These are phyloP conservation scores for Moesziomyces sp. DNA, from an alignment of 1,284 basidiomycete genomes.

Conservation along the genomic window DNA sequence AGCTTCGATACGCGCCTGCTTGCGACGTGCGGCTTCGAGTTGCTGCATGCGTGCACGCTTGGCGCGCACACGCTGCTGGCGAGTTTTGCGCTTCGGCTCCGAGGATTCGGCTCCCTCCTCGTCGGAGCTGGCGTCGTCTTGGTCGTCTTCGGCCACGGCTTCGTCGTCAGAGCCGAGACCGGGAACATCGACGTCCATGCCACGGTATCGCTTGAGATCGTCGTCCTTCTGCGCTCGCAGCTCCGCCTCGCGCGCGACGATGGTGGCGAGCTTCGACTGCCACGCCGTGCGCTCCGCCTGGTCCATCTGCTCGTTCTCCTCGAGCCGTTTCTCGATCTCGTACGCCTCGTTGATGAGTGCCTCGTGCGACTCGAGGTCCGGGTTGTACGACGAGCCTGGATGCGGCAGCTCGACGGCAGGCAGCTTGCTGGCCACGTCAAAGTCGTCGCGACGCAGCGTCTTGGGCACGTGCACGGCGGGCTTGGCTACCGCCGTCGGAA, in stretches of 20 bases:
- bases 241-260: conserved; percentile 38
- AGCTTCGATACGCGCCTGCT: conserved; percentile 41
- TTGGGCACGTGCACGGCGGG: conserved; percentile 25
- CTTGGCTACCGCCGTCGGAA: conserved; percentile 15
- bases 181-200: conserved; percentile 45
- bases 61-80: conserved; percentile 45
- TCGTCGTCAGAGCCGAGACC: conserved; percentile 13
- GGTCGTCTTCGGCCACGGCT: conserved; percentile 5
- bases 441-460: conserved; percentile 24
- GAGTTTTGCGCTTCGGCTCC: conserved; percentile 54
- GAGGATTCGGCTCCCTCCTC: conserved; percentile 1
- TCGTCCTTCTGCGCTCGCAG: conserved; percentile 22
- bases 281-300: conserved; percentile 18
- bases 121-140: neutral
- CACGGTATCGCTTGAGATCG: conserved; percentile 31
- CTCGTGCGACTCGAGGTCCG: conserved; percentile 79
- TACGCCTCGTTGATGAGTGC: conserved; percentile 79
- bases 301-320: conserved; percentile 72
- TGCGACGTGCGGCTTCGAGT: conserved; percentile 25
- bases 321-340: conserved; percentile 75
- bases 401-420: conserved; percentile 81
- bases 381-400: conserved; percentile 93
- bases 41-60: conserved; percentile 31
- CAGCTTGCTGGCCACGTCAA: conserved; percentile 32
- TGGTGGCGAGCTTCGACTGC: conserved; percentile 31